Percentiles rank a stretch among this genome's conserved stretches.
phyloP scores from a whole-genome alignment of 2,329 filamentous ascomycete species.

The Aspergillus carbonarius region DNA sequence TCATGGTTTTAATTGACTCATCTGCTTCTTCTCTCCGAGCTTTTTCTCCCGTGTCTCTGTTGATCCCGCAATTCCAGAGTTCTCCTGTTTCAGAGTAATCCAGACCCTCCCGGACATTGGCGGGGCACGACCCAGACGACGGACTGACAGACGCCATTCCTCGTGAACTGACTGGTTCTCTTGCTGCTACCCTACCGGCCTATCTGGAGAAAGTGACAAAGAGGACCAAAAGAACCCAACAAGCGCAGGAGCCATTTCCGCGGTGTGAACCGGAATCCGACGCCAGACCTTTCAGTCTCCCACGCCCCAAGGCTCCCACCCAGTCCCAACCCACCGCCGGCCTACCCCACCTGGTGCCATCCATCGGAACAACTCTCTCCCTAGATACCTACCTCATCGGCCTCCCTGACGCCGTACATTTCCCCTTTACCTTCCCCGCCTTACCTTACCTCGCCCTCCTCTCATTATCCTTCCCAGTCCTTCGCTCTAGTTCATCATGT shows the following conservation, averaged over 20 bases:
- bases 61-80: background rate
- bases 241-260: background rate
- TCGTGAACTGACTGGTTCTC: background rate
- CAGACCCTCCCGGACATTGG: background rate
- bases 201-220: background rate
- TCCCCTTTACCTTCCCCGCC: slow-evolving; percentile 12
- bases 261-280: background rate
- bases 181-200: background rate
- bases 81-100: background rate
- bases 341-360: slow-evolving; percentile 6
- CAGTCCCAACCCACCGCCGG: background rate
- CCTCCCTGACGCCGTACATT: background rate
- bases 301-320: too few species aligned
- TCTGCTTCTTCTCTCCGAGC: slow-evolving; percentile 1
- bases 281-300: too few species aligned
- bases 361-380: slow-evolving; percentile 9
- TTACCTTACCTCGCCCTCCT: slow-evolving; percentile 8
- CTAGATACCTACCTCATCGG: background rate
- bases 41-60: background rate
- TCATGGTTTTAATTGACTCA: background rate
- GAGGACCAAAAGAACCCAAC: background rate
- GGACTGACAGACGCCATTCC: background rate
- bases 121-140: background rate
- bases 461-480: slow-evolving; percentile 4
- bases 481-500: slow-evolving; percentile 44